Evolutionary conservation across 768 basidiomycete genomes (phyloP), one percentile per base, ranked within the genome.

Genomic region (Lanmaoa rubissima): DNA sequence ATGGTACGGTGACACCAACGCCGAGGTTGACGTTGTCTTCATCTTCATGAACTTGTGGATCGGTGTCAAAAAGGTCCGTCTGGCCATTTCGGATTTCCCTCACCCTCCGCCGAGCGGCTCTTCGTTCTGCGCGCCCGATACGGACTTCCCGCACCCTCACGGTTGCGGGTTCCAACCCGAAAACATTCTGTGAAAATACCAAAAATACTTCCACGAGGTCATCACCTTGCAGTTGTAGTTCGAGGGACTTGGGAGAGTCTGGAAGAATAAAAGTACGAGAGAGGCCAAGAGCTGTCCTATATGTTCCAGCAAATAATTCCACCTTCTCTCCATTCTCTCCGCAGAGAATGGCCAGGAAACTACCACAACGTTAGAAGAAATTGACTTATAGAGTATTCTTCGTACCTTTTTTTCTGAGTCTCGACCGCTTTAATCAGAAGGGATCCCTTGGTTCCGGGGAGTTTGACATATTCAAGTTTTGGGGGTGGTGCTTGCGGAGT

Each of bases 211-310:
- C 93, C 5, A 94, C 92, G 3, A 95, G 81, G 64, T 95, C 93
- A 67, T 95, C 94, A 7, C 93, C 93, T 71, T 95, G 93, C 12
- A 95, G 76, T 69, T 95, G 86, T 21, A 95, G 77, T 68, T 94
- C 94, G 49, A 95, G 75, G 3, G 90, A 90, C 28, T 89, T 82
- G 4, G 93, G 93, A 13, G 92, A 93, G 66, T 95, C 93, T 0
- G 93, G 93, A 38, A 95, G 76, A 60, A 95, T 94, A 69, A 95
- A 95, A 1, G 93, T 95, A 43, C 93, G 82, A n/a, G 92, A 94
- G 35, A 95, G 79, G 0, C 89, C 89, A 14, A 95, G 82, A 6
- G 93, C 92, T n/a, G 90, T 91, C 52, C 88, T 80, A 62, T 91
- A 90, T 12, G 93, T 93, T 28, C 94, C 93, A 40, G 94, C 93